phyloP scores from a whole-genome alignment of 495 filamentous ascomycete genomes.

The Aspergillus saccharolyticus region DNA sequence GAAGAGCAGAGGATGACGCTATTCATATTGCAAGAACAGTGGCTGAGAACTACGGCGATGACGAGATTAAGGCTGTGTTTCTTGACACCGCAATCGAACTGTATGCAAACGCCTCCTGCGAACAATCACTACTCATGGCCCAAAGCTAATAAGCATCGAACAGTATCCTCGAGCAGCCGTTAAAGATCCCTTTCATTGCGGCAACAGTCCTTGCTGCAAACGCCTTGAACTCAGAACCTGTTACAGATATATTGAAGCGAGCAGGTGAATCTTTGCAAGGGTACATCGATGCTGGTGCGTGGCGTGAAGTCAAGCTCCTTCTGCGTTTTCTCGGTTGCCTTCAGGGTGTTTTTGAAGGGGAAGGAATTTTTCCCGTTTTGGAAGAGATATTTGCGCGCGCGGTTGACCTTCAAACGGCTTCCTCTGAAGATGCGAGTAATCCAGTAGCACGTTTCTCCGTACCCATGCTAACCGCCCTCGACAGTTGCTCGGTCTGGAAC shows the following conservation, averaged over 20 bases:
- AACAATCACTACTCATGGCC: background rate
- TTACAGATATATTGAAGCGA: conserved; percentile 59
- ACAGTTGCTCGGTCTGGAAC: conserved; percentile 66
- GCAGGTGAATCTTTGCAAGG: conserved; percentile 53
- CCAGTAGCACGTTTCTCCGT: background rate
- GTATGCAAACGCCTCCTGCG: conserved; percentile 37
- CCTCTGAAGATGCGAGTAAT: conserved; percentile 75
- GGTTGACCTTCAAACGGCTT: conserved; percentile 83
- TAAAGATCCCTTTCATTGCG: conserved; percentile 92
- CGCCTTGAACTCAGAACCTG: conserved; percentile 64
- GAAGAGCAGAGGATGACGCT: conserved; percentile 76
- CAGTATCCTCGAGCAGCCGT: conserved; percentile 77
- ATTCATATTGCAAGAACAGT: conserved; percentile 68
- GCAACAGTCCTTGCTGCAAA: conserved; percentile 74
- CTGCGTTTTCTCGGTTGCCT: conserved; percentile 81
- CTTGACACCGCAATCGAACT: conserved; percentile 68
- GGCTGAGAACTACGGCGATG: conserved; percentile 76
- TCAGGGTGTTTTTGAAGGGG: conserved; percentile 71
- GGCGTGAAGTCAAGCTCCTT: conserved; percentile 86
- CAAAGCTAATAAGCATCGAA: conserved; percentile 3
- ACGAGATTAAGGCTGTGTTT: conserved; percentile 63
- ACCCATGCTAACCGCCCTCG: conserved; percentile 18
- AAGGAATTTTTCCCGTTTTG: conserved; percentile 80
- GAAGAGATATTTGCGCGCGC: conserved; percentile 80
- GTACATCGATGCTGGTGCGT: conserved; percentile 63